Conservation (phyloP, 371 early-diverging fungal genomes). For the Haplosporangium sp. region DNA sequence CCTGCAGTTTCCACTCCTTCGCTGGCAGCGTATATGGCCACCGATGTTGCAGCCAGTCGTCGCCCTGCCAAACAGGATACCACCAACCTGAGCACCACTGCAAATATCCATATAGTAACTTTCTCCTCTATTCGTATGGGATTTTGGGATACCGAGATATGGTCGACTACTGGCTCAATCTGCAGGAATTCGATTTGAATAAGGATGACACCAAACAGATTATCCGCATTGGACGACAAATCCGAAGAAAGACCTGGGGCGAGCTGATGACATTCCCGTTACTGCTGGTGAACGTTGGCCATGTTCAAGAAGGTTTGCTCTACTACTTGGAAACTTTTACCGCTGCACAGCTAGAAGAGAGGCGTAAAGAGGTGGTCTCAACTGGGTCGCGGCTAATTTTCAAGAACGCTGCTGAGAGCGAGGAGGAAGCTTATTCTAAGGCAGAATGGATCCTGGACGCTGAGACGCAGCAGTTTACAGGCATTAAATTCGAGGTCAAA, state of each 20-base stretch:
- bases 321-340: slow-evolving; percentile 33
- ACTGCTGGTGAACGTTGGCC: slow-evolving; percentile 43
- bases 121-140: slow-evolving; percentile 28
- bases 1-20: slow-evolving; percentile 55
- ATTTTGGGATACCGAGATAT: slow-evolving; percentile 46
- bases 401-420: slow-evolving; percentile 21
- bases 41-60: slow-evolving; percentile 43
- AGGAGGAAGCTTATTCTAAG: slow-evolving; percentile 21
- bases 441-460: slow-evolving; percentile 42
- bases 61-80: slow-evolving; percentile 48
- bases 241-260: slow-evolving; percentile 31
- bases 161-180: slow-evolving; percentile 34
- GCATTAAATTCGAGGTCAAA: slow-evolving; percentile 32
- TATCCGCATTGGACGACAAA: slow-evolving; percentile 29
- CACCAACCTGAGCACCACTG: slow-evolving; percentile 57
- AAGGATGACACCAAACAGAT: slow-evolving; percentile 19
- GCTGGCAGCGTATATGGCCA: slow-evolving; percentile 31
- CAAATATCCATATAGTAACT: slow-evolving; percentile 50
- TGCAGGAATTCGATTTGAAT: slow-evolving; percentile 26
- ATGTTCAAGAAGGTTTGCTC: slow-evolving; percentile 14
- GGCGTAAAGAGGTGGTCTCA: slow-evolving; percentile 6
- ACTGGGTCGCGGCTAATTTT: slow-evolving; percentile 19
- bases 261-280: slow-evolving; percentile 11
- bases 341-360: slow-evolving; percentile 17
- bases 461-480: slow-evolving; percentile 21